phyloP scores from a whole-genome alignment of 768 basidiomycete species.

The Epithele typhae region DNA sequence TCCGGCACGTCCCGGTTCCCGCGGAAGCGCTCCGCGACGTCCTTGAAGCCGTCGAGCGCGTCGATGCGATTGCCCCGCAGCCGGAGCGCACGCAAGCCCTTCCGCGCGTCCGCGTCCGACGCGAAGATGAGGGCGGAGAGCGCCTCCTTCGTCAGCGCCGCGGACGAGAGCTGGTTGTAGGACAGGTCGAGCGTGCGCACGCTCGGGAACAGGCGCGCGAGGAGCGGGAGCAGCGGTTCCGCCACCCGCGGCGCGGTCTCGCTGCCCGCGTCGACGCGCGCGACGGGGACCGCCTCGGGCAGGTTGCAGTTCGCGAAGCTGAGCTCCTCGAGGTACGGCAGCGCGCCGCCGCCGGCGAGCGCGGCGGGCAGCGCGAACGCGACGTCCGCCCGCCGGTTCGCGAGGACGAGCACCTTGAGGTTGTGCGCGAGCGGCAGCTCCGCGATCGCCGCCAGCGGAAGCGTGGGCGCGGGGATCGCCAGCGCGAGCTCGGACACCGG shows the following conservation, averaged over 20 bases:
- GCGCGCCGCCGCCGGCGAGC: slow-evolving; percentile 30
- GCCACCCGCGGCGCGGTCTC: slow-evolving; percentile 39
- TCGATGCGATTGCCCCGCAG: slow-evolving; percentile 66
- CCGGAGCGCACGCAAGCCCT: slow-evolving; percentile 61
- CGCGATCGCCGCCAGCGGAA: slow-evolving; percentile 62
- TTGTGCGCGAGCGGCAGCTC: slow-evolving; percentile 56
- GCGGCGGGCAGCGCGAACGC: slow-evolving; percentile 50
- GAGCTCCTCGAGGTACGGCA: slow-evolving; percentile 73
- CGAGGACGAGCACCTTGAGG: slow-evolving; percentile 54
- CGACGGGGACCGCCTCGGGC: slow-evolving; percentile 50
- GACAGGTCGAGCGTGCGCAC: slow-evolving; percentile 67
- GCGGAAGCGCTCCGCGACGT: slow-evolving; percentile 59
- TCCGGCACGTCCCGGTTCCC: slow-evolving; percentile 55
- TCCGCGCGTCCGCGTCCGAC: slow-evolving; percentile 30
- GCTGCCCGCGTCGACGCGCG: slow-evolving; percentile 24
- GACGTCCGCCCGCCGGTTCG: slow-evolving; percentile 63
- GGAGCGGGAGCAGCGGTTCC: slow-evolving; percentile 53
- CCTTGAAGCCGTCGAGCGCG: slow-evolving; percentile 58
- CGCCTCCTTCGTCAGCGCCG: slow-evolving; percentile 43
- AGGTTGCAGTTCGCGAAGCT: slow-evolving; percentile 71
- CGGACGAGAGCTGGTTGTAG: slow-evolving; percentile 63
- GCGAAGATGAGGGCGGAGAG: slow-evolving; percentile 51
- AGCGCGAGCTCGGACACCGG: slow-evolving; percentile 26
- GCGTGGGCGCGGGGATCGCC: slow-evolving; percentile 59
- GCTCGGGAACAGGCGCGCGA: slow-evolving; percentile 67